Conservation (phyloP, 176 grass and related monocot species). For the Carex littledalei region DNA sequence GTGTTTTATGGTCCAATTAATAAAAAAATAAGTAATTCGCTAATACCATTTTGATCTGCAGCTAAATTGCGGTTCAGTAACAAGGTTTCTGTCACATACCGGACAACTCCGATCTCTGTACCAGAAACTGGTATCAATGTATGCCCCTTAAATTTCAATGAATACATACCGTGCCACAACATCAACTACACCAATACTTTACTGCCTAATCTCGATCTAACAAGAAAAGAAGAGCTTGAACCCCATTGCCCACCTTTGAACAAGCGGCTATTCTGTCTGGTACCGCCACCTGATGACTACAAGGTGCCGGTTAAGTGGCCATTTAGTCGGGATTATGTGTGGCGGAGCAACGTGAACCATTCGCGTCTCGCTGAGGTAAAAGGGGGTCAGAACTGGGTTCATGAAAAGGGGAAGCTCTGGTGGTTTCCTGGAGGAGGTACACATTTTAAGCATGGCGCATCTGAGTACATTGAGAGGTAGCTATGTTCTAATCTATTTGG, state of each 20-base stretch:
- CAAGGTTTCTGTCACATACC: constrained; percentile 44
- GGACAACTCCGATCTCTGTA: constrained; percentile 33
- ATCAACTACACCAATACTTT: constrained; percentile 33
- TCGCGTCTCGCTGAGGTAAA: constrained; percentile 84
- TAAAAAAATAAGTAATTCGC: neutral
- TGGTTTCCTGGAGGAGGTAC: constrained; percentile 98
- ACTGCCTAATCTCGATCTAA: constrained; percentile 36
- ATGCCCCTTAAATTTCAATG: constrained; percentile 75
- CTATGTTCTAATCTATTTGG: neutral
- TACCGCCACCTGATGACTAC: constrained; percentile 77
- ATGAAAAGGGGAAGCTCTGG: constrained; percentile 81
- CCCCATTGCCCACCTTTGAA: constrained; percentile 54
- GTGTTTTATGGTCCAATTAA: neutral
- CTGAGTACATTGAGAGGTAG: constrained; percentile 92
- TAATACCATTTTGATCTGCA: constrained; percentile 31
- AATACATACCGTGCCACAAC: constrained; percentile 81
- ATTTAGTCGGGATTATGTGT: constrained; percentile 74
- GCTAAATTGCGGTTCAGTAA: constrained; percentile 46
- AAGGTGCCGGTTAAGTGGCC: constrained; percentile 91
- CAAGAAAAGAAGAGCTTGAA: constrained; percentile 73
- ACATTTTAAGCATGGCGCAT: constrained; percentile 91
- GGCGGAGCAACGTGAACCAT: constrained; percentile 96
- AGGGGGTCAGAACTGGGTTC: constrained; percentile 98
- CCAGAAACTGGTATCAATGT: constrained; percentile 57
- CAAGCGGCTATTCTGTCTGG: constrained; percentile 67